These are phyloP conservation scores for Blastobotrys peoriensis DNA, from an alignment of 805 yeast species.

Conservation along the genomic window DNA sequence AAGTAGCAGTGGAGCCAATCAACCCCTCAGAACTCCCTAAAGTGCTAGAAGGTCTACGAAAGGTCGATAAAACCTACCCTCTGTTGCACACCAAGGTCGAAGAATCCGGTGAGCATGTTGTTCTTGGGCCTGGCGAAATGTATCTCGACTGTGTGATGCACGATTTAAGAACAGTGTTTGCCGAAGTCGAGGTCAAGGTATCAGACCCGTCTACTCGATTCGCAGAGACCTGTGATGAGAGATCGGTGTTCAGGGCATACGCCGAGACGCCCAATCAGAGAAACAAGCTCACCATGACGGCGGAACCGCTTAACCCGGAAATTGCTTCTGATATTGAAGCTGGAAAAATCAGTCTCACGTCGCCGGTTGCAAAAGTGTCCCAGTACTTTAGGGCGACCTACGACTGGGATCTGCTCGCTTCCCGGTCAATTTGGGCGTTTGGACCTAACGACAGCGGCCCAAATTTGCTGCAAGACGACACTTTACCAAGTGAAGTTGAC, in stretches of 20 bases:
- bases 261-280: conserved; percentile 50
- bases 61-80: conserved; percentile 55
- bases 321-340: conserved; percentile 52
- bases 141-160: conserved; percentile 78
- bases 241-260: conserved; percentile 63
- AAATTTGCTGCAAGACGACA: conserved; percentile 60
- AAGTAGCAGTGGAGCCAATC: conserved; percentile 77
- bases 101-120: conserved; percentile 80
- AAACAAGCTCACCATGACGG: conserved; percentile 58
- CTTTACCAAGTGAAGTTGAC: conserved; percentile 65
- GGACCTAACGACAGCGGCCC: conserved; percentile 55
- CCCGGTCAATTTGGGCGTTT: conserved; percentile 76
- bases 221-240: conserved; percentile 65
- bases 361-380: conserved; percentile 42
- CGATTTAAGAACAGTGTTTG: conserved; percentile 61
- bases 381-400: conserved; percentile 51
- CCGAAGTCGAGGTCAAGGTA: conserved; percentile 65
- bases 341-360: conserved; percentile 35
- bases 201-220: conserved; percentile 81
- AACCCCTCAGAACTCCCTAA: conserved; percentile 73
- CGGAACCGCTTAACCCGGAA: conserved; percentile 62
- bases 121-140: conserved; percentile 81
- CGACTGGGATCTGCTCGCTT: conserved; percentile 78
- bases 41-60: conserved; percentile 62
- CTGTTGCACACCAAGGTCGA: conserved; percentile 68